These are phyloP conservation scores for Ajuga chamaepitys DNA, from an alignment of 257 asterid genomes.

Conservation along the genomic window DNA sequence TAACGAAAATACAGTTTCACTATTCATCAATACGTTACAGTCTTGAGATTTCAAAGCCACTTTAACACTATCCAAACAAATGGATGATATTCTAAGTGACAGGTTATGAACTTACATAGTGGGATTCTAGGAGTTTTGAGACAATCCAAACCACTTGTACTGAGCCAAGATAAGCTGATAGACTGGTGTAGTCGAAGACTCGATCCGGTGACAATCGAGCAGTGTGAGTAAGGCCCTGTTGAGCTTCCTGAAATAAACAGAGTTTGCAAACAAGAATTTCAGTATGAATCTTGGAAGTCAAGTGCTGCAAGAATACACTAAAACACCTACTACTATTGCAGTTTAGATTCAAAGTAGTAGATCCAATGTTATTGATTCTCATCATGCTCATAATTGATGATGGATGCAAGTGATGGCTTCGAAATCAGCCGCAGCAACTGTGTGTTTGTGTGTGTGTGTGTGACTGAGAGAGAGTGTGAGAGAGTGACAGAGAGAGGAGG, in stretches of 20 bases:
- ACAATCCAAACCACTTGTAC: neutral
- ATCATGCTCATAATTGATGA: conserved; percentile 10
- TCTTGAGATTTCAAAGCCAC: too few species aligned
- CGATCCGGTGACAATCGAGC: neutral
- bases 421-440: neutral
- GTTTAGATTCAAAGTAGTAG: neutral
- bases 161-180: conserved; percentile 14
- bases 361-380: conserved; percentile 10
- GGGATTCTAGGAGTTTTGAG: neutral
- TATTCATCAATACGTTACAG: too few species aligned
- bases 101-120: conserved; percentile 14
- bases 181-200: neutral
- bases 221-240: neutral
- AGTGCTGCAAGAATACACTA: neutral
- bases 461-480: neutral
- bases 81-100: neutral
- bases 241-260: neutral
- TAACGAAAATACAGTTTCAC: too few species aligned
- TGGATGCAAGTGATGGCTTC: neutral
- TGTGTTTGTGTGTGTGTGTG: too few species aligned
- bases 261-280: neutral
- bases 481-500: neutral
- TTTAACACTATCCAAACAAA: too few species aligned
- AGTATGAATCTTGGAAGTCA: neutral
- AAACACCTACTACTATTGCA: conserved; percentile 7